Evolutionary conservation across 495 filamentous ascomycete genomes (phyloP).

Genomic region (Penicillium salamii): DNA sequence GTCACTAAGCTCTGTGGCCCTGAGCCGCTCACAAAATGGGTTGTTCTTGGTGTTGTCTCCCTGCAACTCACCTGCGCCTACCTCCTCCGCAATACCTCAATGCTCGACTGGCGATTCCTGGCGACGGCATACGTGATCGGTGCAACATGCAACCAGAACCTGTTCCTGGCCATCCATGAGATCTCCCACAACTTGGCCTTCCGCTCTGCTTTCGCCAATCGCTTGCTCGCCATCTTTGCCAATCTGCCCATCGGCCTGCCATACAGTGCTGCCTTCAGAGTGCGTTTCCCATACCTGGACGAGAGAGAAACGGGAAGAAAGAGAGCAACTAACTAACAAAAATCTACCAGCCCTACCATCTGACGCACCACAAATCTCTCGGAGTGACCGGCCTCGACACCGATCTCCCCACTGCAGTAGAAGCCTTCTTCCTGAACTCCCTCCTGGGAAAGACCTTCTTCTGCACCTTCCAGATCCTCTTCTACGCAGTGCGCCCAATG

Average conservation of each 20-base stretch:
- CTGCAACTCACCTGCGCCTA: conserved; percentile 80
- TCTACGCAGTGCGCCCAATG: conserved; percentile 98
- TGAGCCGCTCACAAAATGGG: conserved; percentile 92
- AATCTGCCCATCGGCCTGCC: conserved; percentile 95
- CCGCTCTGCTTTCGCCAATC: conserved; percentile 76
- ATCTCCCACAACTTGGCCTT: conserved; percentile 98
- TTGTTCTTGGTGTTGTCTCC: conserved; percentile 79
- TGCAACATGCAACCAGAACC: conserved; percentile 96
- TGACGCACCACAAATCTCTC: conserved; percentile 98
- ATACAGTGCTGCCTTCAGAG: conserved; percentile 93
- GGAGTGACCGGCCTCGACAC: conserved; percentile 96
- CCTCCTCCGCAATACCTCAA: conserved; percentile 70
- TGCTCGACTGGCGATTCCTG: conserved; percentile 82
- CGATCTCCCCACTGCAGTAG: conserved; percentile 87
- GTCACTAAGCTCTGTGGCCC: conserved; percentile 97
- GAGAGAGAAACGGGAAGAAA: neutral
- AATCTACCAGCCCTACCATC: conserved; percentile 79
- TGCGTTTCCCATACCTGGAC: conserved; percentile 31
- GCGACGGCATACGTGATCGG: conserved; percentile 87
- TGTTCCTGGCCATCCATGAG: conserved; percentile 98
- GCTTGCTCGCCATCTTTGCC: conserved; percentile 84
- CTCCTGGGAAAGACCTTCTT: conserved; percentile 98
- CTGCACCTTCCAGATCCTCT: conserved; percentile 98
- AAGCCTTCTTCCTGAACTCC: conserved; percentile 94
- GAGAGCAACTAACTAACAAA: conserved; percentile 4